A percentile compares a stretch with the other conserved stretches of the same genome.
Evolutionary conservation across 2,329 filamentous ascomycete genomes (phyloP).

Genomic region (Balansia obtecta): DNA sequence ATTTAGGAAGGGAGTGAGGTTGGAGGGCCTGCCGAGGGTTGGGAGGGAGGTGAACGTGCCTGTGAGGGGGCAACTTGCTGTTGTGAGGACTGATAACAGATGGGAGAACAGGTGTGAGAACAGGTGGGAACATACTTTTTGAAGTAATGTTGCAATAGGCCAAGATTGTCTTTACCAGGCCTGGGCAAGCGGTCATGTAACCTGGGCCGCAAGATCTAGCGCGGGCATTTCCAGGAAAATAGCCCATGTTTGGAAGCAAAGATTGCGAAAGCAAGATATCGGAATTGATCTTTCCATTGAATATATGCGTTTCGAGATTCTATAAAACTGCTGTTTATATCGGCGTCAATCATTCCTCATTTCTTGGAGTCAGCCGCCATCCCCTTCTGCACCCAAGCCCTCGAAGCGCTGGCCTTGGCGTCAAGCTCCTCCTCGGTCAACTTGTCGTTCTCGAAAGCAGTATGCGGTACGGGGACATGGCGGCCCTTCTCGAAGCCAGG

Average conservation of each 20-base stretch:
- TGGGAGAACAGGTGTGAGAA: too few relatives aligned
- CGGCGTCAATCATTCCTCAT: conserved; percentile 6
- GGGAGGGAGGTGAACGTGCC: conserved; percentile 26
- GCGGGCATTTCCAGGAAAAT: too few relatives aligned
- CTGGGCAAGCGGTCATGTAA: too few relatives aligned
- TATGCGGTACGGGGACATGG: conserved; percentile 57
- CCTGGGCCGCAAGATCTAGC: too few relatives aligned
- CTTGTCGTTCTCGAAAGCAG: conserved; percentile 37
- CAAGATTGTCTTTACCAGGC: too few relatives aligned
- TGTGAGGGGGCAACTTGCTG: conserved; percentile 24
- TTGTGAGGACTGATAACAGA: conserved; percentile 16
- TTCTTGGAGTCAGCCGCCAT: conserved; percentile 57
- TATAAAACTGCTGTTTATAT: not conserved
- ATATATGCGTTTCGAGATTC: too few relatives aligned
- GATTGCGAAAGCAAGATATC: not conserved
- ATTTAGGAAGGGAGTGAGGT: conserved; percentile 44
- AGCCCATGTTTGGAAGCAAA: not conserved
- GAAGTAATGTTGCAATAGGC: too few relatives aligned
- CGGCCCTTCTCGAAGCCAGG: conserved; percentile 64
- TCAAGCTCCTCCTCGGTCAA: conserved; percentile 42
- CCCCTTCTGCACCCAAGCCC: conserved; percentile 53
- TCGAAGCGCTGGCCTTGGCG: conserved; percentile 36
- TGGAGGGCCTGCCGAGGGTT: conserved; percentile 26
- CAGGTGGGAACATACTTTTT: too few relatives aligned
- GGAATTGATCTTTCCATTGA: too few relatives aligned